Evolutionary conservation across 2,329 filamentous ascomycete species (phyloP), one percentile per base, ranked within the genome.

Genomic region (Pseudofabraea citricarpa): DNA sequence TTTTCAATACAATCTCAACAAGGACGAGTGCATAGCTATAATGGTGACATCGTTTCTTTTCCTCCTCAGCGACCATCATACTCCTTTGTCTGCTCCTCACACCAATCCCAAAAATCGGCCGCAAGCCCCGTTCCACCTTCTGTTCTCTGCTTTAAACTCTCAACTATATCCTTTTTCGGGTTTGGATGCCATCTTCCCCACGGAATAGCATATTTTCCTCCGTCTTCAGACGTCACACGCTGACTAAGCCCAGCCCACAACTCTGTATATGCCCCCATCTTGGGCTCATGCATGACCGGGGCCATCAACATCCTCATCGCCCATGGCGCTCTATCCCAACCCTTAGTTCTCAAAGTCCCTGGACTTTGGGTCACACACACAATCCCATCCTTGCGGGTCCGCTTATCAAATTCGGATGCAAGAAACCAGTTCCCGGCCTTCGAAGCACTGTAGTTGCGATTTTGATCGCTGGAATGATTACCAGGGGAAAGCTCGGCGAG

Each of bases 171-270:
- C 12, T 50, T 40, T 13, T 44, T 47, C 12, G 51, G 46, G 18
- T 22, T 23, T 6, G 45, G 42, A 44, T 75, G 73, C 66, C 66
- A 72, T 9, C 65, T 59, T 5, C 54, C 50, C 55, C 56, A 57
- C 5, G 56, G 55, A n/a, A 56, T 39, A 4, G 41, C 49, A 51
- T 43, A 54, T 15, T 36, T 43, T 8, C 55, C 51, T 13, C 47
- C 37, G 45, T 52, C 47, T 12, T 49, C 47, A 19, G 33, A 19
- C 20, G 29, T 51, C 15, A 49, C 32, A 45, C 42, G 33, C n/a
- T 31, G 36, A 31, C 41, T 47, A 9, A 55, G 16, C 5, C 48
- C 50, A 37, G 49, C 44, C 52, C 52, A 57, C 9, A 56, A 29
- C 32, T 47, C 41, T 1, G 53, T 56, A 32, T 56, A 55, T 3